phyloP scores from a whole-genome alignment of 306 rosid genomes.

The peach (Prunus persica) region DNA sequence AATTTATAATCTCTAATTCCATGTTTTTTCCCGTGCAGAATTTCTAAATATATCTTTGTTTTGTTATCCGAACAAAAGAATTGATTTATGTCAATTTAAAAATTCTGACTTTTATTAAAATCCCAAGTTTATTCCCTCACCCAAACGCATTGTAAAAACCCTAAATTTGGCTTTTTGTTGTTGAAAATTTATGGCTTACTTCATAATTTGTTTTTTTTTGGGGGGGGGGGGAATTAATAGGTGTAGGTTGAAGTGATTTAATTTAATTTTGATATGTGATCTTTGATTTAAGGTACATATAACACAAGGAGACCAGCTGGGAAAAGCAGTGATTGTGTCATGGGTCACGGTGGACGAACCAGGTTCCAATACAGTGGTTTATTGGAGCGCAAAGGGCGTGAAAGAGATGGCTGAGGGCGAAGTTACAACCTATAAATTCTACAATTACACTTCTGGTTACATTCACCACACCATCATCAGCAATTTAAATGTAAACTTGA shows the following conservation, averaged over 20 bases:
- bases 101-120: too few relatives aligned
- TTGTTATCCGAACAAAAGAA: too few relatives aligned
- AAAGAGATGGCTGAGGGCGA: conserved; percentile 33
- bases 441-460: conserved; percentile 59
- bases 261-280: background rate
- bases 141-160: too few relatives aligned
- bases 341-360: conserved; percentile 58
- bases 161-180: background rate
- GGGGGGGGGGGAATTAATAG: background rate
- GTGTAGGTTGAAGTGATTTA: background rate
- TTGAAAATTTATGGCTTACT: background rate
- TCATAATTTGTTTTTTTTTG: background rate
- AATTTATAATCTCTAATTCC: too few relatives aligned
- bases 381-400: conserved; percentile 39
- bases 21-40: too few relatives aligned
- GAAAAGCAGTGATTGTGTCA: conserved; percentile 60
- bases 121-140: too few relatives aligned
- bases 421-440: conserved; percentile 41
- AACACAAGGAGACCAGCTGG: conserved; percentile 67
- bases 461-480: conserved; percentile 53
- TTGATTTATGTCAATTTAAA: too few relatives aligned
- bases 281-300: conserved; percentile 55
- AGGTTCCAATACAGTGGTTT: conserved; percentile 46
- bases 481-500: conserved; percentile 27
- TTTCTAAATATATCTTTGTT: too few relatives aligned